Evolutionary conservation across 495 filamentous ascomycete species (phyloP).

Genomic region (Saxophila tyrrhenica): DNA sequence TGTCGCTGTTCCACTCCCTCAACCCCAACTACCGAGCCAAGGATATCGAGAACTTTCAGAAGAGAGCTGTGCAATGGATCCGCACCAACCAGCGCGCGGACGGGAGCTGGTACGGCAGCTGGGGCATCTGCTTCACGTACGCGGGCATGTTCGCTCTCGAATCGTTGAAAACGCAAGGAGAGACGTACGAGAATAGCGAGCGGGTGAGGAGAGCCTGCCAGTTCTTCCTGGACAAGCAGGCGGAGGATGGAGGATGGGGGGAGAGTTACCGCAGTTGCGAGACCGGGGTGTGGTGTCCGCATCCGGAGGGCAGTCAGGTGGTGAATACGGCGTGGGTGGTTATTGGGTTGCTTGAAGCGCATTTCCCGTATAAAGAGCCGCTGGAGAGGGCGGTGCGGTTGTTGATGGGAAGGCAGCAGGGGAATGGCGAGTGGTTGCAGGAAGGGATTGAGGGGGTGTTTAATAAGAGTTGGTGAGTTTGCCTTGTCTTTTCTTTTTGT

Average conservation of each 20-base stretch:
- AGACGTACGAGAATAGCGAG: conserved; percentile 64
- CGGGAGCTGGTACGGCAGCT: conserved; percentile 91
- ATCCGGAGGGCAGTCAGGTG: conserved; percentile 58
- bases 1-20: conserved; percentile 68
- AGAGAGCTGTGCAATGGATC: conserved; percentile 65
- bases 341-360: conserved; percentile 72
- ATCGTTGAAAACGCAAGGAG: conserved; percentile 67
- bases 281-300: conserved; percentile 49
- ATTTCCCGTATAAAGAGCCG: conserved; percentile 63
- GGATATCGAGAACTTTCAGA: conserved; percentile 63
- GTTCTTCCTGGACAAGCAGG: conserved; percentile 74
- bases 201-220: conserved; percentile 64
- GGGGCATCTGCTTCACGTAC: conserved; percentile 97
- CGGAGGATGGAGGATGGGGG: conserved; percentile 88
- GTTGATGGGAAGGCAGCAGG: conserved; percentile 72
- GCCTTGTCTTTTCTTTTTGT: neutral
- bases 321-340: conserved; percentile 85
- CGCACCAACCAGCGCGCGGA: conserved; percentile 66
- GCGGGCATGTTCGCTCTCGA: conserved; percentile 92
- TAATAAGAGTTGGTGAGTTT: conserved; percentile 78
- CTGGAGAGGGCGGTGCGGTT: conserved; percentile 66
- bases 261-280: conserved; percentile 79
- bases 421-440: conserved; percentile 88
- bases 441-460: conserved; percentile 96
- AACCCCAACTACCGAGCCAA: conserved; percentile 67